Evolutionary conservation across 148 eudicot species (phyloP).

Genomic region (Gaultheria prostrata): DNA sequence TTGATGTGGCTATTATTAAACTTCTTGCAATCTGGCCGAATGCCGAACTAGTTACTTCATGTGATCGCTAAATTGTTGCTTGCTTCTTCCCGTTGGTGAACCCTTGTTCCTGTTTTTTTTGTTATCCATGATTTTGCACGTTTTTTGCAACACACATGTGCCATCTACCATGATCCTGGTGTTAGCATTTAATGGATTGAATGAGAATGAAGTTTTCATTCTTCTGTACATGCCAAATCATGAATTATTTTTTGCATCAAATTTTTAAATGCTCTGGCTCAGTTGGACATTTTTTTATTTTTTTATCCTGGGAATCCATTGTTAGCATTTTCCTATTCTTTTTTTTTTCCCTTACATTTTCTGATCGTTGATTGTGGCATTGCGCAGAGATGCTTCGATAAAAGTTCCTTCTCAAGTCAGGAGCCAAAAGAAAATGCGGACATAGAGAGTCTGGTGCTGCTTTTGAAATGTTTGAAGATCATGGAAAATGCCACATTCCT

Average conservation of each 20-base stretch:
- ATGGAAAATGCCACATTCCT: conserved; percentile 91
- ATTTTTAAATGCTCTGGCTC: background rate
- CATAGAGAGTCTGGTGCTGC: conserved; percentile 53
- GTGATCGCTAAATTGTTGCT: background rate
- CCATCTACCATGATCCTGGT: background rate
- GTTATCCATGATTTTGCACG: background rate
- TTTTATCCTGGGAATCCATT: background rate
- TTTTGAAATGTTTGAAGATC: conserved; percentile 80
- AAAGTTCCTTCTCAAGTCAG: conserved; percentile 30
- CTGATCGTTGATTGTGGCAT: background rate
- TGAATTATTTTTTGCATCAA: no score
- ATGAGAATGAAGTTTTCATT: no score
- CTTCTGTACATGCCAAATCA: no score
- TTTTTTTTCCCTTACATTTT: background rate
- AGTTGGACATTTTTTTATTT: background rate
- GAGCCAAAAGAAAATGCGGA: conserved; percentile 42
- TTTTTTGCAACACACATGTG: background rate
- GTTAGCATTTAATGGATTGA: conserved; percentile 6
- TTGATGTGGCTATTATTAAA: background rate
- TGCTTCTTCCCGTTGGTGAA: background rate
- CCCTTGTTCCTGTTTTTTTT: background rate
- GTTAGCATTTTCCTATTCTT: background rate
- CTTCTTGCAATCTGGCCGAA: background rate
- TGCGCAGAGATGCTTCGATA: conserved; percentile 52
- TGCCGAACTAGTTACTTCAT: background rate